A percentile compares a stretch with the other conserved stretches of the same genome.
phyloP scores from a whole-genome alignment of 1,284 basidiomycete species.

The Coriolopsis trogii region DNA sequence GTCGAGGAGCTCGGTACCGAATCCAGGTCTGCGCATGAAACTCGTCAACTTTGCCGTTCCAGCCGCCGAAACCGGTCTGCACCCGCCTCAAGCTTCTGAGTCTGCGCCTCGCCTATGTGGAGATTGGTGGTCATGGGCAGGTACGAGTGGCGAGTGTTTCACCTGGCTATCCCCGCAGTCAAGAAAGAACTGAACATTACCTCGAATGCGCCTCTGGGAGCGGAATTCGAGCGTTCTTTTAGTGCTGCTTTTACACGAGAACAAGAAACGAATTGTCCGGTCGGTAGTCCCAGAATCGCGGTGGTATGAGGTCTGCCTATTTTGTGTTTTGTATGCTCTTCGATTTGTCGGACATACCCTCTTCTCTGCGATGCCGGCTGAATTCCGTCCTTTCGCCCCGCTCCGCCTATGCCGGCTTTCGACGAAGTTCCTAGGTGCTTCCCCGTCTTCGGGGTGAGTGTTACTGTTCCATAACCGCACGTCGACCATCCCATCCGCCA shows the following conservation, averaged over 20 bases:
- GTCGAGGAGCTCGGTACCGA: constrained; percentile 23
- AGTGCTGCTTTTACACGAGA: neutral
- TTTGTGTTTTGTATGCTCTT: no score
- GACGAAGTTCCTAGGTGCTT: neutral
- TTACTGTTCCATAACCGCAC: no score
- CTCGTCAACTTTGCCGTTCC: neutral
- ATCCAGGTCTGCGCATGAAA: neutral
- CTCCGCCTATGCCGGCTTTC: neutral
- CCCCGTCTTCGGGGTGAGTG: no score
- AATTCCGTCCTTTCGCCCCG: constrained; percentile 1
- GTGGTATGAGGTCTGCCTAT: no score
- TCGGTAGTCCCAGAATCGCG: no score
- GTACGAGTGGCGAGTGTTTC: neutral
- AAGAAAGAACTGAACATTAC: neutral
- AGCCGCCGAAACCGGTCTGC: neutral
- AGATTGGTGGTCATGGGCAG: neutral
- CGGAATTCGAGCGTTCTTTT: neutral
- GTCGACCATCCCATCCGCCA: no score
- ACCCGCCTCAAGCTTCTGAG: neutral
- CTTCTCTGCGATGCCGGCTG: neutral
- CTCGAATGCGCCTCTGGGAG: neutral
- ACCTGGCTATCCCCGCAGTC: constrained; percentile 16
- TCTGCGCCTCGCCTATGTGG: neutral
- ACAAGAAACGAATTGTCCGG: neutral
- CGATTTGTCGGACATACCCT: constrained; percentile 2